Evolutionary conservation across 495 filamentous ascomycete species (phyloP).

Genomic region (Tricharina praecox): DNA sequence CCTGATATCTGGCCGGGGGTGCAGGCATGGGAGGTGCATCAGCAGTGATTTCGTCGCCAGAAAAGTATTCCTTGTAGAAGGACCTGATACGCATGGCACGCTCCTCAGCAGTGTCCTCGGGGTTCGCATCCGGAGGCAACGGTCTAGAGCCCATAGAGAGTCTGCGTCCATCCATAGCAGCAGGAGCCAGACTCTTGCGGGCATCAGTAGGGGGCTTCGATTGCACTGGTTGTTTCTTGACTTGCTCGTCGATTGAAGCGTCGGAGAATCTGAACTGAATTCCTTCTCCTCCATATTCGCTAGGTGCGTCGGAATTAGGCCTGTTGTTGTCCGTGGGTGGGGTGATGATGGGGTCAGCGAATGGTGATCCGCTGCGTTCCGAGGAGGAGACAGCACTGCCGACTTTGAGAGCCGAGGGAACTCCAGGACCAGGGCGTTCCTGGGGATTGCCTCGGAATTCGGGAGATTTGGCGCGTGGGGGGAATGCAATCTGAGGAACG

Average conservation of each 20-base stretch:
- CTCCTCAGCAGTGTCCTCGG: slow-evolving; percentile 75
- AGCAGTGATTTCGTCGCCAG: slow-evolving; percentile 49
- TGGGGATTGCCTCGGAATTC: not conserved
- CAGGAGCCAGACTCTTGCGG: slow-evolving; percentile 23
- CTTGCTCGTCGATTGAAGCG: slow-evolving; percentile 20
- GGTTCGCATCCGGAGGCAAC: slow-evolving; percentile 58
- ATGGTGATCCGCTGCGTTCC: not conserved
- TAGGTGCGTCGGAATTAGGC: slow-evolving; percentile 12
- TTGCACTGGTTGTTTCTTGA: slow-evolving; percentile 15
- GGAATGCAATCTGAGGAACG: slow-evolving; percentile 3
- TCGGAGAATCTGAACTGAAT: slow-evolving; percentile 37
- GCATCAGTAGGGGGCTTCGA: slow-evolving; percentile 14
- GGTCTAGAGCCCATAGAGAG: slow-evolving; percentile 85
- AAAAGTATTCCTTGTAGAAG: slow-evolving; percentile 97
- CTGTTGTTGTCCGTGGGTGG: not conserved
- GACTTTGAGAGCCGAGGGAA: not conserved
- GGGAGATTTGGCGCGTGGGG: slow-evolving; percentile 5
- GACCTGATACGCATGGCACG: slow-evolving; percentile 91
- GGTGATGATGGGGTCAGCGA: not conserved
- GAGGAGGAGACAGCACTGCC: not conserved
- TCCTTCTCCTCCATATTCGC: slow-evolving; percentile 44
- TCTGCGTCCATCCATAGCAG: slow-evolving; percentile 44
- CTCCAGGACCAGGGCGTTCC: not conserved
- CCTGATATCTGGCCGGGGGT: slow-evolving; percentile 14
- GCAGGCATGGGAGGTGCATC: slow-evolving; percentile 34